Base-by-base conservation (phyloP, 2,329 filamentous ascomycete species). In the Cordyceps farinosa region DNA sequence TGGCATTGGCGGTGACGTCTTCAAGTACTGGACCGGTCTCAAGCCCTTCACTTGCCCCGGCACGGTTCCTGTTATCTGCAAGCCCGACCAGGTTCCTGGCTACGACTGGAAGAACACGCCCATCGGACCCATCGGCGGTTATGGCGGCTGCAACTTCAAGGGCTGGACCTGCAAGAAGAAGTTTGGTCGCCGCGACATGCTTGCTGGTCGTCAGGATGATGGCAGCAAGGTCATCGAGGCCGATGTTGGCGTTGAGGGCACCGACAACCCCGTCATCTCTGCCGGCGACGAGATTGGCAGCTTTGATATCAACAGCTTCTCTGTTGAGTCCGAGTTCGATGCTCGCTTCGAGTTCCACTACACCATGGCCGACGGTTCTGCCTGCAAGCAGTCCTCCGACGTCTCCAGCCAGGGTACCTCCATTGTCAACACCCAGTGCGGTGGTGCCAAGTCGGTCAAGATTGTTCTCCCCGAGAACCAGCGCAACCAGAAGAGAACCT, bases 391-490 rank as follows among this genome's bases (percentile, higher is more conserved):
- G 70, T 87, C 85, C 66, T 80, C 84, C 67, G 73, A 81, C 59
- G 96, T 91, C 84, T 85, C 82, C 67, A 79, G 82, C 62, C 79
- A 82, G 17, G 91, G 91, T 70, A 88, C 86, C 64, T 84, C 83
- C 53, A 82, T 97, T 70, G 79, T 86, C 78, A 97, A 97, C 84
- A 86, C 81, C 65, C 92, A 97, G 83, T 98, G 94, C 75, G 94
- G 92, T 85, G 93, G 93, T 77, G 93, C 94, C 67, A 91, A 84
- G 74, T 87, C 86, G 64, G 92, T 97, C 66, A 87, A 85, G 61
- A 87, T 97, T 74, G 78, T 87, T 74, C 86, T 82, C 76, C 83
- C 84, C 67, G 30, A 55, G 29, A 61, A 61, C 29, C 40, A 54
- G 29, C 36, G 45, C 58, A 61, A 61, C 58, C 27, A 36, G 38